Conservation (phyloP, 345 rosid species). For the Syzygium aromaticum region DNA sequence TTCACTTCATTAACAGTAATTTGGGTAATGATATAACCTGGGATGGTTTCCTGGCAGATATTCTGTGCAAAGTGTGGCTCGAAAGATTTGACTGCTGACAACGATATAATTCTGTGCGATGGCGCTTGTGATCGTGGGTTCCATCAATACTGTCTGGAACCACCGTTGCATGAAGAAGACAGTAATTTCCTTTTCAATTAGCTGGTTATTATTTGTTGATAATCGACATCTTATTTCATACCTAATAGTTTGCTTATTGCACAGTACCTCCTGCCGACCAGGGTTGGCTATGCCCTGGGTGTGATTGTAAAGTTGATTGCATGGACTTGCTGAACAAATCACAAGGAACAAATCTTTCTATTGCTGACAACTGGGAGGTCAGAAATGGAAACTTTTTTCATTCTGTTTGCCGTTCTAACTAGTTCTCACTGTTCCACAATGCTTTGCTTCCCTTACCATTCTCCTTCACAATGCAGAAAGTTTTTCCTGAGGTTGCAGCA, state of each 20-base stretch:
- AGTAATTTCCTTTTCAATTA: constrained; percentile 37
- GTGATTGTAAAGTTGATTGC: constrained; percentile 84
- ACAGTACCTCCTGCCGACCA: constrained; percentile 94
- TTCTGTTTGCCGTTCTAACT: background rate
- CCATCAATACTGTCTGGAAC: constrained; percentile 86
- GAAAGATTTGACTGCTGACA: constrained; percentile 62
- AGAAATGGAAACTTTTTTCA: background rate
- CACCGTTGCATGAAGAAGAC: constrained; percentile 82
- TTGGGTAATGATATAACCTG: constrained; percentile 12
- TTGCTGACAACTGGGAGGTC: constrained; percentile 85
- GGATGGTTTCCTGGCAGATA: constrained; percentile 46
- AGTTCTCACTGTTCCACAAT: background rate
- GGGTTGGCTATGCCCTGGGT: constrained; percentile 95
- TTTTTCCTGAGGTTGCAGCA: constrained; percentile 78
- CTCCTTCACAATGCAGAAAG: constrained; percentile 42
- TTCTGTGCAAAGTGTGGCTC: constrained; percentile 97
- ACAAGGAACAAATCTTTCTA: constrained; percentile 53
- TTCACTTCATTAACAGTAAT: background rate
- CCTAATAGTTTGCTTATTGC: constrained; percentile 2
- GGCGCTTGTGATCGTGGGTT: constrained; percentile 94
- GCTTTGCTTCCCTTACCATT: background rate
- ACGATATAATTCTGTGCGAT: constrained; percentile 96
- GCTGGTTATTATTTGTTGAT: constrained; percentile 6
- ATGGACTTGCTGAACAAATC: constrained; percentile 69
- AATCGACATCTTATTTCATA: constrained; percentile 3